Evolutionary conservation across 495 filamentous ascomycete species (phyloP).

Genomic region (Daldinia concentrica): DNA sequence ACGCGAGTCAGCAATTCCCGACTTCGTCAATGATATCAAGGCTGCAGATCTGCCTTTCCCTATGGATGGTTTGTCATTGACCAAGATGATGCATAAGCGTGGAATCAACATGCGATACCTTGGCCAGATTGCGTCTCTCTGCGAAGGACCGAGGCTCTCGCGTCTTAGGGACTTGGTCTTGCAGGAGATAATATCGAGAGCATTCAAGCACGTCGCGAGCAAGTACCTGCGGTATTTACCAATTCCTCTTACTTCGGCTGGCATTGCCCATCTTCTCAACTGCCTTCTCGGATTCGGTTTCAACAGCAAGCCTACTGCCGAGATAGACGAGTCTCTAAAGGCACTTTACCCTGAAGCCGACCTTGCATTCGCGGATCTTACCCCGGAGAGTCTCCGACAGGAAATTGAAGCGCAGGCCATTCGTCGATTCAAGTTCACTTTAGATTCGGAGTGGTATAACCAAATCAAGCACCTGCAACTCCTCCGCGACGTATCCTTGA

Average conservation of each 20-base stretch:
- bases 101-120: constrained; percentile 98
- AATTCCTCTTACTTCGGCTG: constrained; percentile 75
- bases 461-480: constrained; percentile 79
- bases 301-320: constrained; percentile 77
- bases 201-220: constrained; percentile 91
- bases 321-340: constrained; percentile 77
- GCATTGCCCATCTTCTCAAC: constrained; percentile 89
- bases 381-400: constrained; percentile 71
- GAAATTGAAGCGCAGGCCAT: constrained; percentile 77
- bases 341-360: constrained; percentile 84
- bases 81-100: constrained; percentile 90
- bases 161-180: constrained; percentile 78
- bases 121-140: constrained; percentile 77
- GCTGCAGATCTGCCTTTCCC: constrained; percentile 96
- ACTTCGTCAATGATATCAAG: constrained; percentile 79
- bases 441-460: constrained; percentile 71
- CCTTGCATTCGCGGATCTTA: constrained; percentile 79
- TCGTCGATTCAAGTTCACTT: constrained; percentile 77
- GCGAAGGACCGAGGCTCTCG: constrained; percentile 74
- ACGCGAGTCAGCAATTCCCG: constrained; percentile 74
- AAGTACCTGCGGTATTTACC: constrained; percentile 83
- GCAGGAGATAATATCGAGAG: constrained; percentile 93
- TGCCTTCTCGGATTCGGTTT: constrained; percentile 84
- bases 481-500: constrained; percentile 87
- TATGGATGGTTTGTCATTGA: constrained; percentile 94